phyloP scores from a whole-genome alignment of 495 filamentous ascomycete species.

The Trichoderma erinaceum region DNA sequence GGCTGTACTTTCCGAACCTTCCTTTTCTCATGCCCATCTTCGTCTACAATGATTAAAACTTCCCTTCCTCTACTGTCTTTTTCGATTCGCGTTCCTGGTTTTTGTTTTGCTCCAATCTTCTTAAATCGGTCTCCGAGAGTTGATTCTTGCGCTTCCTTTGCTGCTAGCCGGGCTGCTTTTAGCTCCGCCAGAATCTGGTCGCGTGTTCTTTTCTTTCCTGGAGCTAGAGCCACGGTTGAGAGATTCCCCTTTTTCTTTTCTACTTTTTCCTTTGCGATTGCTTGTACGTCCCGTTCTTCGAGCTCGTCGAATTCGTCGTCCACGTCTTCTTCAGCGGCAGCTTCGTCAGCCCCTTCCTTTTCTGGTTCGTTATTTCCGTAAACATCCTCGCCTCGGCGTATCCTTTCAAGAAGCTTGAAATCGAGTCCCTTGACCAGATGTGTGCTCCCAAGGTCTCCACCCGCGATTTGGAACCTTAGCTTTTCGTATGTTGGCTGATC shows the following conservation, averaged over 20 bases:
- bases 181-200: conserved; percentile 80
- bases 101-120: conserved; percentile 65
- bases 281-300: conserved; percentile 56
- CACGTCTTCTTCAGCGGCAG: conserved; percentile 35
- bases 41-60: conserved; percentile 78
- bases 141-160: conserved; percentile 49
- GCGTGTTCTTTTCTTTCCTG: conserved; percentile 64
- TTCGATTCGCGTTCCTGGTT: conserved; percentile 61
- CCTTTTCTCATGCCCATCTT: conserved; percentile 79
- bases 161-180: conserved; percentile 64
- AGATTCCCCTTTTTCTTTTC: conserved; percentile 69
- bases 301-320: conserved; percentile 76
- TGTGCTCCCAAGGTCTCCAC: conserved; percentile 71
- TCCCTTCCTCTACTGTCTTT: conserved; percentile 69
- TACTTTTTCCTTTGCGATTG: conserved; percentile 50
- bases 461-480: conserved; percentile 67
- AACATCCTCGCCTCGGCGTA: conserved; percentile 69
- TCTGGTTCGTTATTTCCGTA: conserved; percentile 31
- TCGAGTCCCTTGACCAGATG: conserved; percentile 92
- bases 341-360: conserved; percentile 23
- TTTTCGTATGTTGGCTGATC: conserved; percentile 67
- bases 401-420: conserved; percentile 67
- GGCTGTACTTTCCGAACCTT: conserved; percentile 60
- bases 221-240: conserved; percentile 54
- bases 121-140: conserved; percentile 71